Evolutionary conservation across 441 rosid genomes (phyloP).

Genomic region (Populus hybrid): DNA sequence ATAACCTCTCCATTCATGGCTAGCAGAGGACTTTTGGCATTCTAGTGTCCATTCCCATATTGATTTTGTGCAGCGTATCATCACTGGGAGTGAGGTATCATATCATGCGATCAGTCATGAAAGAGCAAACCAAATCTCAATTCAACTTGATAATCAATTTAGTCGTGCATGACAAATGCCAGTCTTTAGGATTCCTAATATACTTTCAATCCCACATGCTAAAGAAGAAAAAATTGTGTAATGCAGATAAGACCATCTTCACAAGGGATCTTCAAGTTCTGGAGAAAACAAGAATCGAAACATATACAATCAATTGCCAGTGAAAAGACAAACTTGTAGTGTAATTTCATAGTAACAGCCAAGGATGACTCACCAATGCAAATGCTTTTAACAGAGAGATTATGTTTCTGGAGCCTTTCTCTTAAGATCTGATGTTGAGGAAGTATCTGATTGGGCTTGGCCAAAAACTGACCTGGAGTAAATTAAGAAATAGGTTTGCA

Average conservation of each 20-base stretch:
- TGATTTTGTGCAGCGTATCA: neutral
- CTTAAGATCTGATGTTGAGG: conserved; percentile 56
- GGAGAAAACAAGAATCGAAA: neutral
- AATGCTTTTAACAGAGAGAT: conserved; percentile 14
- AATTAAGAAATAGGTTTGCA: neutral
- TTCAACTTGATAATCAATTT: conserved; percentile 1
- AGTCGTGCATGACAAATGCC: neutral
- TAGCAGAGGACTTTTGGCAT: neutral
- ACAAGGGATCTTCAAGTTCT: neutral
- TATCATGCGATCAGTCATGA: neutral
- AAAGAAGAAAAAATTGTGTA: too few relatives aligned
- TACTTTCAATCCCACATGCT: too few relatives aligned
- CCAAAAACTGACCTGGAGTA: conserved; percentile 70
- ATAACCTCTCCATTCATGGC: neutral
- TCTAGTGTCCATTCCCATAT: neutral
- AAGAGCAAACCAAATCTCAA: neutral
- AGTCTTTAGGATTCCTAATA: too few relatives aligned
- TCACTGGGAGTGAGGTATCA: neutral
- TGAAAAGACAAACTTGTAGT: neutral
- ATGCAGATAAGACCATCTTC: neutral
- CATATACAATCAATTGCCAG: neutral
- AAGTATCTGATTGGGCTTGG: conserved; percentile 62
- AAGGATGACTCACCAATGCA: conserved; percentile 12
- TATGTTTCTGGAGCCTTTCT: conserved; percentile 63
- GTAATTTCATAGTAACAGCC: neutral